Conservation (phyloP, 1,284 basidiomycete genomes). For the Peniophora sp. region DNA sequence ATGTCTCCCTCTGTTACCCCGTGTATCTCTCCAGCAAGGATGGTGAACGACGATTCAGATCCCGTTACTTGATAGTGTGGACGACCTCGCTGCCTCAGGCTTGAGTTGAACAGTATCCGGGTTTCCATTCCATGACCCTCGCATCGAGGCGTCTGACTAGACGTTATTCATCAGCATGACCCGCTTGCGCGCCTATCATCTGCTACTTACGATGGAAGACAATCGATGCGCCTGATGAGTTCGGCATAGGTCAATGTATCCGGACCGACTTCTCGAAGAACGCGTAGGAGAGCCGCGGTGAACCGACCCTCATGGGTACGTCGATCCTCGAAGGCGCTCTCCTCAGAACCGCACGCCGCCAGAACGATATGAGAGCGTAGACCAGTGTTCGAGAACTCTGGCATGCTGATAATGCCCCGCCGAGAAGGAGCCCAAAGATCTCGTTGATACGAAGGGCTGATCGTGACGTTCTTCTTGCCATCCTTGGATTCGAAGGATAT, state of each 20-base stretch:
- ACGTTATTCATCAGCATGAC: background rate
- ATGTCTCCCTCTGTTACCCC: background rate
- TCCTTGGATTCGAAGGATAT: background rate
- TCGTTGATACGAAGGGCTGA: background rate
- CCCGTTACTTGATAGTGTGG: background rate
- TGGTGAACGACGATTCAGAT: too few relatives aligned
- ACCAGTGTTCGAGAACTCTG: background rate
- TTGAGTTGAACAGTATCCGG: background rate
- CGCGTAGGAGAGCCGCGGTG: background rate
- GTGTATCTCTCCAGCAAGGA: background rate
- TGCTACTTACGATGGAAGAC: background rate
- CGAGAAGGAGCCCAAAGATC: background rate
- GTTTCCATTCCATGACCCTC: background rate
- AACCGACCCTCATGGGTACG: background rate
- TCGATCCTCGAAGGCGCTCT: background rate
- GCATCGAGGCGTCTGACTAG: background rate
- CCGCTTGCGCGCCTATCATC: background rate
- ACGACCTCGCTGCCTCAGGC: background rate
- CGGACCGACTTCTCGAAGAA: background rate
- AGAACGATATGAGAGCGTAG: background rate
- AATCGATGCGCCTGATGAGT: background rate
- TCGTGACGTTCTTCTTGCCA: background rate
- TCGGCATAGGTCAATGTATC: too few relatives aligned
- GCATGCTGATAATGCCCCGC: background rate
- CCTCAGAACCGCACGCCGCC: background rate